Conservation (phyloP, 192 early-diverging fungal species). For the Kappamyces sp. region DNA sequence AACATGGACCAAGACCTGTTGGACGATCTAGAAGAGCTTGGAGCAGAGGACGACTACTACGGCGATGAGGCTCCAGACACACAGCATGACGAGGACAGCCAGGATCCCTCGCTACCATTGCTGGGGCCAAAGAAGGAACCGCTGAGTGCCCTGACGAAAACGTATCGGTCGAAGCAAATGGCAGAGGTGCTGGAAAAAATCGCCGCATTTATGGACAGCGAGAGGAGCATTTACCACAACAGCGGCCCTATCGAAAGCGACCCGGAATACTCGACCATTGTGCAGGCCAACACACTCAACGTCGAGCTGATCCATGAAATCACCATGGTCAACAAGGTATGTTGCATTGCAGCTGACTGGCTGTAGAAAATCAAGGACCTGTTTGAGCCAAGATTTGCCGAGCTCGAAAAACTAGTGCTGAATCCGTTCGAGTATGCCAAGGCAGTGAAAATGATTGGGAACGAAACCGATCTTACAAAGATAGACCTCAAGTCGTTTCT, state of each 20-base stretch:
- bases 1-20: slow-evolving; percentile 74
- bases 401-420: slow-evolving; percentile 82
- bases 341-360: background rate
- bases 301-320: slow-evolving; percentile 87
- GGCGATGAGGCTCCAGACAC: slow-evolving; percentile 41
- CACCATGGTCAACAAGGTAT: slow-evolving; percentile 77
- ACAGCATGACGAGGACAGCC: slow-evolving; percentile 28
- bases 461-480: slow-evolving; percentile 72
- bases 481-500: slow-evolving; percentile 73
- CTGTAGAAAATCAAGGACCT: slow-evolving; percentile 82
- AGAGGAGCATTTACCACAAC: slow-evolving; percentile 32
- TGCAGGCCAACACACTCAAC: slow-evolving; percentile 77
- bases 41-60: slow-evolving; percentile 32
- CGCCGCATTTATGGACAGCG: slow-evolving; percentile 35
- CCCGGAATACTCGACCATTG: slow-evolving; percentile 81
- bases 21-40: slow-evolving; percentile 78
- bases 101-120: background rate
- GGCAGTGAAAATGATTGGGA: slow-evolving; percentile 72
- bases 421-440: slow-evolving; percentile 85
- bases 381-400: slow-evolving; percentile 83
- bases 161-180: slow-evolving; percentile 56
- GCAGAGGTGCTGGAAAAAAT: slow-evolving; percentile 57
- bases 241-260: slow-evolving; percentile 71
- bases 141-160: slow-evolving; percentile 60
- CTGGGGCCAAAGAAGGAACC: slow-evolving; percentile 18